Evolutionary conservation across 805 yeast species (phyloP).

Genomic region (Saccharomycopsis olivae): DNA sequence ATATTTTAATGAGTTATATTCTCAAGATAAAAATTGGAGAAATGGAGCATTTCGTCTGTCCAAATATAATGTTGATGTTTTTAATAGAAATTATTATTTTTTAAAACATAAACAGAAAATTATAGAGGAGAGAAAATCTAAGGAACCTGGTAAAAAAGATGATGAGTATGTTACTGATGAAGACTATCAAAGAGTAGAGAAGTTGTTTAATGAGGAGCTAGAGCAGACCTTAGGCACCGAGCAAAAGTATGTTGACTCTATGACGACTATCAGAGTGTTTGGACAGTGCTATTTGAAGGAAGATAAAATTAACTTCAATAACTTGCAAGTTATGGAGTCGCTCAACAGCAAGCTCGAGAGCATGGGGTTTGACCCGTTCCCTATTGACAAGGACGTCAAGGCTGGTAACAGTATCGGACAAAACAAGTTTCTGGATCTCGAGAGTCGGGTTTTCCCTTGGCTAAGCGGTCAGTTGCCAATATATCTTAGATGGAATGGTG

Average conservation of each 20-base stretch:
- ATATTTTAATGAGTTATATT: slow-evolving; percentile 23
- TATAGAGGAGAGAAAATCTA: slow-evolving; percentile 2
- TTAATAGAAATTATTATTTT: slow-evolving; percentile 19
- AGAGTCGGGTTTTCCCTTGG: slow-evolving; percentile 30
- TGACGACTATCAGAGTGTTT: slow-evolving; percentile 23
- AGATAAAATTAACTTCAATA: slow-evolving; percentile 18
- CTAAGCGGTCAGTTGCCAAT: slow-evolving; percentile 25
- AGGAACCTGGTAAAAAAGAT: slow-evolving; percentile 15
- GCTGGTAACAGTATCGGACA: slow-evolving; percentile 25
- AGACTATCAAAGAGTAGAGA: slow-evolving; percentile 15
- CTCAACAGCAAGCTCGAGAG: slow-evolving; percentile 8
- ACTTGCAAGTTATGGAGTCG: background rate
- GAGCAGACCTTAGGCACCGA: slow-evolving; percentile 20
- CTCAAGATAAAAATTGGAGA: slow-evolving; percentile 20
- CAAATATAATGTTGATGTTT: slow-evolving; percentile 20
- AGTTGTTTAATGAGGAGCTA: slow-evolving; percentile 19
- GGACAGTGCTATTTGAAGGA: slow-evolving; percentile 21
- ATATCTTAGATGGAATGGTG: slow-evolving; percentile 29
- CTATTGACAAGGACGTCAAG: slow-evolving; percentile 30
- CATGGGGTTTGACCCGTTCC: slow-evolving; percentile 22
- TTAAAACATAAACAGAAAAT: slow-evolving; percentile 16
- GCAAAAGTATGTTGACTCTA: slow-evolving; percentile 20
- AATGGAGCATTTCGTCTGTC: slow-evolving; percentile 19
- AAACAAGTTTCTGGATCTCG: slow-evolving; percentile 24
- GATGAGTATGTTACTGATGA: slow-evolving; percentile 16